Conservation (phyloP, 805 yeast genomes). For the Zygosaccharomyces gambellarensis region DNA sequence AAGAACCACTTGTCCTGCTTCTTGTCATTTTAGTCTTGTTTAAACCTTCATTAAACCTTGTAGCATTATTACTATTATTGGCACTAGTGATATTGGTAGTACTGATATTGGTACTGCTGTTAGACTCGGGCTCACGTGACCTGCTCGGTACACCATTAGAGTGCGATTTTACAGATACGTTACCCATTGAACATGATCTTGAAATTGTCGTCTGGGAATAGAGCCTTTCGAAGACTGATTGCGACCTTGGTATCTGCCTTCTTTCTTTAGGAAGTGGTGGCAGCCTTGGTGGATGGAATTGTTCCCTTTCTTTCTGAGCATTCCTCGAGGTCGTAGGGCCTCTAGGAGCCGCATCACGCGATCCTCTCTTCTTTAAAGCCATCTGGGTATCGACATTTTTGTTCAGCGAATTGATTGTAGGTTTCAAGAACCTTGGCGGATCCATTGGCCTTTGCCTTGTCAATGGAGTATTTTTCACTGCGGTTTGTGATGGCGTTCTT, state of each 20-base stretch:
- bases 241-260: background rate
- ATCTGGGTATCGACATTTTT: conserved; percentile 5
- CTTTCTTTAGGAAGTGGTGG: background rate
- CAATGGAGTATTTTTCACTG: conserved; percentile 18
- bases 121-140: background rate
- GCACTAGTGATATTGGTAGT: background rate
- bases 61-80: background rate
- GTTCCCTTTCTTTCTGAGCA: background rate
- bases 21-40: conserved; percentile 2
- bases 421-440: conserved; percentile 25
- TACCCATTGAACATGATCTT: conserved; percentile 22
- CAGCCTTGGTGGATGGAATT: too few species aligned
- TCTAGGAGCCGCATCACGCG: background rate
- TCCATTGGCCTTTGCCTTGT: conserved; percentile 18
- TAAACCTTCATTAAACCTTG: background rate
- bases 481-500: conserved; percentile 5
- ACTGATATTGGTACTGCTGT: background rate
- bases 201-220: conserved; percentile 22
- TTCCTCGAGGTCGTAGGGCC: background rate
- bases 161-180: conserved; percentile 4
- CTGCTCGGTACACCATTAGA: background rate
- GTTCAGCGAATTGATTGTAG: conserved; percentile 26
- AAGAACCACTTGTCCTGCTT: conserved; percentile 15
- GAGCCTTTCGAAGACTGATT: conserved; percentile 27
- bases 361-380: background rate